A percentile compares a stretch with the other conserved stretches of the same genome.
These are phyloP conservation scores for Fusarium aywerte DNA, from an alignment of 2,329 filamentous ascomycete genomes.

Conservation along the genomic window DNA sequence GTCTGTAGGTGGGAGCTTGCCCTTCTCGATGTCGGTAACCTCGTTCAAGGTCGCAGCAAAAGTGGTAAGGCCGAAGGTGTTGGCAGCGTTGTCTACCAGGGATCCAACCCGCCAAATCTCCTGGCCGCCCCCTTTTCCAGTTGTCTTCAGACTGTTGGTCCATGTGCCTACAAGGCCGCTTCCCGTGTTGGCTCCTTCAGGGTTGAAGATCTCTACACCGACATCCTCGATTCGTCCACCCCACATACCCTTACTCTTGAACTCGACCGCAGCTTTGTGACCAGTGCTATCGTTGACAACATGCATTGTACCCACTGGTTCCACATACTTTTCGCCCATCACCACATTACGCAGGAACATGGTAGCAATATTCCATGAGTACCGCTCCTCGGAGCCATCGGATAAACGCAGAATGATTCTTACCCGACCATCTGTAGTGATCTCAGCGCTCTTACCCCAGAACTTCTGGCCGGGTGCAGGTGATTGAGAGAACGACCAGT, in stretches of 20 bases:
- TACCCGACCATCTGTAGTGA: conserved; percentile 90
- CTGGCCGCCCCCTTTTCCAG: conserved; percentile 68
- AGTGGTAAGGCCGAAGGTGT: conserved; percentile 86
- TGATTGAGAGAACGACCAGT: conserved; percentile 89
- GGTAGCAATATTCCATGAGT: conserved; percentile 88
- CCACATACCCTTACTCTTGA: conserved; percentile 97
- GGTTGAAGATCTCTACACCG: conserved; percentile 75
- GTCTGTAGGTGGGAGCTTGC: conserved; percentile 82
- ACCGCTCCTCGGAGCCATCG: conserved; percentile 79
- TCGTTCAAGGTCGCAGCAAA: conserved; percentile 92
- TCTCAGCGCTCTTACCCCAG: conserved; percentile 96
- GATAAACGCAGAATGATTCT: conserved; percentile 75
- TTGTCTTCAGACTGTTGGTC: conserved; percentile 77
- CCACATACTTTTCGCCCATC: conserved; percentile 97
- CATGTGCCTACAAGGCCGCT: conserved; percentile 83
- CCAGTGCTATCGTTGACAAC: conserved; percentile 86
- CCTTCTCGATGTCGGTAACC: conserved; percentile 81
- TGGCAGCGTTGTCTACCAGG: conserved; percentile 80
- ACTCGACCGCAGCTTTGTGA: conserved; percentile 85
- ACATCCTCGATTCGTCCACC: conserved; percentile 94
- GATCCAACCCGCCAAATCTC: conserved; percentile 83
- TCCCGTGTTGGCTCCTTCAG: conserved; percentile 72
- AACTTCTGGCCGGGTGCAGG: conserved; percentile 95
- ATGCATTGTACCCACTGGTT: conserved; percentile 91
- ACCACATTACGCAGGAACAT: conserved; percentile 96